Evolutionary conservation across 345 rosid genomes (phyloP), one percentile per base, ranked within the genome.

Genomic region (Rhodomyrtus tomentosa): DNA sequence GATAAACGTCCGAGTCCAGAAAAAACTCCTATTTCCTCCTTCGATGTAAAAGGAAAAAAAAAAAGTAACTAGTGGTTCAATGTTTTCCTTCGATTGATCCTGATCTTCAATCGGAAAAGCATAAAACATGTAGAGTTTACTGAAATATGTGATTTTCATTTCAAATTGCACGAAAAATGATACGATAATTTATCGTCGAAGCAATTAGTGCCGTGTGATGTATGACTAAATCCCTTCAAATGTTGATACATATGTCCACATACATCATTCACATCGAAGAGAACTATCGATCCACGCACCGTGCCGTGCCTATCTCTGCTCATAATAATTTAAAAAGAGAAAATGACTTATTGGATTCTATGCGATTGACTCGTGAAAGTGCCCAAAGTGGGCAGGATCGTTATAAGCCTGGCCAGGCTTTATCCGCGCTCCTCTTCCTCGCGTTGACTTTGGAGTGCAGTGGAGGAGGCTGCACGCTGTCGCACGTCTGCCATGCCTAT

Each of bases 191-290:
- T 15, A 16, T 62, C 4, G 22, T 62, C 7, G 9, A 22, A 14
- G 32, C 7, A 20, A 10, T 29, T 5, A 1, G 42, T 20, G 0
- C 16, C 42, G 18, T 0, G 0, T 32, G 42, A 32, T 4, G 7
- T 15, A 29, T 7, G 42, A 16, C 9, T 7, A 20, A 18, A 29
- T 27, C 7, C 13, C 9, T 58, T 27, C 0, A 0, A 58, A 10
- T 4, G 5, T 27, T 9, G 10, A 14, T 6, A 15, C 32, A 8
- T 58, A 6, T 36, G 20, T 2, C 22, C 3, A 62, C 32, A 32
- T 2, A 45, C 1, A 29, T 15, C 5, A 15, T 32, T 0, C 15
- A 2, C 1, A 20, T 32, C 3, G 4, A 5, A 62, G 24, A 62
- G 24, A 62, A 32, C 7, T 62, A 32, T 7, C 5, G 11, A 1